Conservation (phyloP, 1,284 basidiomycete genomes). For the Golubevia sp. region DNA sequence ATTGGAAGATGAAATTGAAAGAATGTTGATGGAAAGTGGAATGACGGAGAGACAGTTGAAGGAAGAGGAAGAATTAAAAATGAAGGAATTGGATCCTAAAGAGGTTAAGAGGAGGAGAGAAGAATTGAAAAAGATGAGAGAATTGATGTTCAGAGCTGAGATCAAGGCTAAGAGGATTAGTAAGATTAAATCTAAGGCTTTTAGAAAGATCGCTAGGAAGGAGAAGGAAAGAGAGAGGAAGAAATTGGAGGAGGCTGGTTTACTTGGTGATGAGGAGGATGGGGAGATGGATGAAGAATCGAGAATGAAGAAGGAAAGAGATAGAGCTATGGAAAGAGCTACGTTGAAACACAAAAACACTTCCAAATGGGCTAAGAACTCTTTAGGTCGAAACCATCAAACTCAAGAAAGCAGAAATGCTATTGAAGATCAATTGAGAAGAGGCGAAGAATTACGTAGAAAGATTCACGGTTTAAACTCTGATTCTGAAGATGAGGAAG, state of each 20-base stretch:
- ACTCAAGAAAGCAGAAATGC: slow-evolving; percentile 36
- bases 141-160: slow-evolving; percentile 57
- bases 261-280: slow-evolving; percentile 14
- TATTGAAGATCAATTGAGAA: slow-evolving; percentile 40
- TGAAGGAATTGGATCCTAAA: slow-evolving; percentile 43
- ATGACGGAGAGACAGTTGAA: slow-evolving; percentile 50
- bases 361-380: slow-evolving; percentile 54
- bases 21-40: slow-evolving; percentile 42
- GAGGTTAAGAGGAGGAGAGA: slow-evolving; percentile 32
- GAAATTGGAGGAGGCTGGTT: slow-evolving; percentile 18
- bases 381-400: slow-evolving; percentile 21
- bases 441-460: slow-evolving; percentile 30
- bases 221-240: slow-evolving; percentile 43
- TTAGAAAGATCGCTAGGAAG: slow-evolving; percentile 46
- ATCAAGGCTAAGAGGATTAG: slow-evolving; percentile 55
- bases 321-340: slow-evolving; percentile 46
- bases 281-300: slow-evolving; percentile 27
- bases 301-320: slow-evolving; percentile 36
- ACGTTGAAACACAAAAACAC: slow-evolving; percentile 61
- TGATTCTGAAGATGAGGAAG: slow-evolving; percentile 15
- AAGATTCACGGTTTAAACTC: slow-evolving; percentile 31
- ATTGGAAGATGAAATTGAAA: slow-evolving; percentile 18
- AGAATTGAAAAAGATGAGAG: slow-evolving; percentile 52
- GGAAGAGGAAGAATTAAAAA: slow-evolving; percentile 48
- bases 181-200: slow-evolving; percentile 59